These are phyloP conservation scores for Macrophomina pseudophaseolina DNA, from an alignment of 2,329 filamentous ascomycete genomes.

Conservation along the genomic window DNA sequence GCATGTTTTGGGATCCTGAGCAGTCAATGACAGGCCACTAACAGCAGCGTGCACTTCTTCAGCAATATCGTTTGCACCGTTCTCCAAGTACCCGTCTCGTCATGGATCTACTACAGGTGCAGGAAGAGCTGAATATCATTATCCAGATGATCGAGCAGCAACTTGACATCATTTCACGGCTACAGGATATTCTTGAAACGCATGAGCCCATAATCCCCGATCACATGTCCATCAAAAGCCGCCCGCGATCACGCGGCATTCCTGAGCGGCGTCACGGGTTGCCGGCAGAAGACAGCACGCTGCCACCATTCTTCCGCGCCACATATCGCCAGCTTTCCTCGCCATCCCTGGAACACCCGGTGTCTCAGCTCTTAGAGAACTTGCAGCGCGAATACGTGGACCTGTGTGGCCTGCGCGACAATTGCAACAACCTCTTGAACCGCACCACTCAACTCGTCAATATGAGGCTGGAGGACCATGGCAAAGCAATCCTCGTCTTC, in stretches of 20 bases:
- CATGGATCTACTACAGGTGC: slow-evolving; percentile 51
- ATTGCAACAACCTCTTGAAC: slow-evolving; percentile 44
- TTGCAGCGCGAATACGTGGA: slow-evolving; percentile 48
- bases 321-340: slow-evolving; percentile 47
- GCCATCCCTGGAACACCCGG: slow-evolving; percentile 43
- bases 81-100: slow-evolving; percentile 50
- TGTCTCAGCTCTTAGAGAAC: slow-evolving; percentile 47
- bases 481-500: slow-evolving; percentile 51
- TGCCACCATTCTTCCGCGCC: slow-evolving; percentile 28
- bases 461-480: slow-evolving; percentile 52
- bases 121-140: slow-evolving; percentile 52
- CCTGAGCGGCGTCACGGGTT: slow-evolving; percentile 28
- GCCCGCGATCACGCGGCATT: slow-evolving; percentile 32
- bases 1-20: background rate
- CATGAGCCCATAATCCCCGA: slow-evolving; percentile 1
- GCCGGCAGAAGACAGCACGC: background rate
- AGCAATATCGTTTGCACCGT: slow-evolving; percentile 49
- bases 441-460: slow-evolving; percentile 49
- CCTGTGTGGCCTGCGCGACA: slow-evolving; percentile 48
- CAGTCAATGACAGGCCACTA: background rate
- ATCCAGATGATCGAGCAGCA: slow-evolving; percentile 52
- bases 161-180: slow-evolving; percentile 42
- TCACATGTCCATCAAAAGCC: slow-evolving; percentile 11
- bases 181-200: slow-evolving; percentile 34
- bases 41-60: background rate